Conservation (phyloP, 2,329 filamentous ascomycete species). For the Coleophoma cylindrospora region DNA sequence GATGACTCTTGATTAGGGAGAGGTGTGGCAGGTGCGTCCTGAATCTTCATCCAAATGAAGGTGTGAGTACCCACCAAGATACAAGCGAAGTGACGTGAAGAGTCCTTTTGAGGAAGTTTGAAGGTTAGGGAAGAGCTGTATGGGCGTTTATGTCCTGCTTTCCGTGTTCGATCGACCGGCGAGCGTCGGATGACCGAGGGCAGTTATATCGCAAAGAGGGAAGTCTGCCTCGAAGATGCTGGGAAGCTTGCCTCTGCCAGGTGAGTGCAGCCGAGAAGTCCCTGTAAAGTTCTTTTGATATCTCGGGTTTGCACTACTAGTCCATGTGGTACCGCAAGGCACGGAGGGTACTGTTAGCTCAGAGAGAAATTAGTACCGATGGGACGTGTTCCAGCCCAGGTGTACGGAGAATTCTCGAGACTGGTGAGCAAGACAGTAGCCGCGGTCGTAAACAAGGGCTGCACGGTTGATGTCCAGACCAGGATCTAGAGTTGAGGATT, state of each 20-base stretch:
- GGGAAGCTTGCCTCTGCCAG: constrained; percentile 22
- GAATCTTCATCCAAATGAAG: constrained; percentile 23
- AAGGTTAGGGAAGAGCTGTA: constrained; percentile 14
- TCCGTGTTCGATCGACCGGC: constrained; percentile 23
- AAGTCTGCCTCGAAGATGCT: constrained; percentile 20
- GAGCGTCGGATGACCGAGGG: constrained; percentile 20
- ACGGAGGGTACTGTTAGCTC: constrained; percentile 3
- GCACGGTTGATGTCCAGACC: constrained; percentile 18
- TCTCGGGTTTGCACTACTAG: no score
- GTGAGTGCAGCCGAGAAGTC: constrained; percentile 23
- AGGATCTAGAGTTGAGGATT: constrained; percentile 8
- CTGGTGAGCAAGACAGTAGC: constrained; percentile 8
- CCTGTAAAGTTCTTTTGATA: constrained; percentile 13
- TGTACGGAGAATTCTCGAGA: constrained; percentile 14
- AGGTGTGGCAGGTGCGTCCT: constrained; percentile 19
- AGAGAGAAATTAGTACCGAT: constrained; percentile 16
- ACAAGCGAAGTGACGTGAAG: constrained; percentile 19
- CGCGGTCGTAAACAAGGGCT: constrained; percentile 12
- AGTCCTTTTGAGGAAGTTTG: constrained; percentile 18
- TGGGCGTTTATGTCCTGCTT: constrained; percentile 19
- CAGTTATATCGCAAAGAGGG: constrained; percentile 19
- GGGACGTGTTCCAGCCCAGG: constrained; percentile 8
- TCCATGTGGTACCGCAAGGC: no score
- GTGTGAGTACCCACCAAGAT: constrained; percentile 23
- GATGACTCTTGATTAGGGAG: constrained; percentile 15